These are phyloP conservation scores for Gynochthodes officinalis DNA, from an alignment of 257 asterid genomes.

Conservation along the genomic window DNA sequence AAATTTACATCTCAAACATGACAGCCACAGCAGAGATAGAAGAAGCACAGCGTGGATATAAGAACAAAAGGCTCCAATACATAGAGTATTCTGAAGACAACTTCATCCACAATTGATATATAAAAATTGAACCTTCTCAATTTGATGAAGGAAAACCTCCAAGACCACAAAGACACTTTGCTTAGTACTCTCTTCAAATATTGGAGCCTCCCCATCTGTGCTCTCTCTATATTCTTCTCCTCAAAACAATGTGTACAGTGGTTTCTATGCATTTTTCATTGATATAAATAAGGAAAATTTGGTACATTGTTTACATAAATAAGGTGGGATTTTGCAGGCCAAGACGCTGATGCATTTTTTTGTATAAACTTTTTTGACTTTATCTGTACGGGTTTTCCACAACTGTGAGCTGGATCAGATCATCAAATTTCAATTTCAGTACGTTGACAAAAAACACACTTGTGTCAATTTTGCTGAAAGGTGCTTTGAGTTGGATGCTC, in stretches of 20 bases:
- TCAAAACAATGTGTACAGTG: no score
- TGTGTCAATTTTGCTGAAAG: neutral
- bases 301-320: neutral
- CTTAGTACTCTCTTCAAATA: conserved; percentile 26
- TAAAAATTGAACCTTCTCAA: conserved; percentile 28
- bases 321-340: conserved; percentile 11
- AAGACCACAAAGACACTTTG: conserved; percentile 26
- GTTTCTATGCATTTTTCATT: neutral
- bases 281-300: neutral
- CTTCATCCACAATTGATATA: conserved; percentile 34
- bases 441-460: neutral
- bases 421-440: neutral
- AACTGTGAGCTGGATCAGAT: neutral
- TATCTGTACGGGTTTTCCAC: neutral
- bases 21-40: conserved; percentile 33
- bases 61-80: conserved; percentile 46
- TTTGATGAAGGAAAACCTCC: conserved; percentile 29
- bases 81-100: conserved; percentile 45
- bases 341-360: neutral
- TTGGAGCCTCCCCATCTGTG: conserved; percentile 25
- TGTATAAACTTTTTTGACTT: neutral
- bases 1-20: neutral
- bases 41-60: conserved; percentile 45
- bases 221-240: neutral
- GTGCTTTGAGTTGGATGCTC: neutral